Conservation (phyloP, 2,329 filamentous ascomycete genomes). For the Sporothrix mexicana region DNA sequence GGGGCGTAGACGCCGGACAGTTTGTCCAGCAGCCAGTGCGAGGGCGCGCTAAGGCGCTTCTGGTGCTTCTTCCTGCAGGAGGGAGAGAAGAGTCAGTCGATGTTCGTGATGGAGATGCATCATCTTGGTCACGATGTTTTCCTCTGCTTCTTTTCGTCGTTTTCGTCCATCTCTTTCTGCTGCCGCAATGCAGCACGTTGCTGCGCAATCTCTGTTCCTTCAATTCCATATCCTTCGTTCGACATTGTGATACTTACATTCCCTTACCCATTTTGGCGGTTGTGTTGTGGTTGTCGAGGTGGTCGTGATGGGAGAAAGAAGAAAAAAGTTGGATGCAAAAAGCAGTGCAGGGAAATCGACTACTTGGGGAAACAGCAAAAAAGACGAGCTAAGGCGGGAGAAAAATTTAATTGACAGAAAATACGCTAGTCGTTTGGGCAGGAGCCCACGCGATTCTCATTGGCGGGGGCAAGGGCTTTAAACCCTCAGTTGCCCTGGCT, state of each 20-base stretch:
- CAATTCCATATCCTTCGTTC: neutral
- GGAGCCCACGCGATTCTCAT: neutral
- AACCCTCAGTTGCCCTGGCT: constrained; percentile 23
- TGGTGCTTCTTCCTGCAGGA: constrained; percentile 90
- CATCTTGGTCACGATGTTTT: no score
- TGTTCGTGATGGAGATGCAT: neutral
- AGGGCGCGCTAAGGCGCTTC: constrained; percentile 98
- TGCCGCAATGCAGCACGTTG: neutral
- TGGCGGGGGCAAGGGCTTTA: constrained; percentile 30
- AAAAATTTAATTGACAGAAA: constrained; percentile 28
- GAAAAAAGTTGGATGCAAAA: constrained; percentile 30
- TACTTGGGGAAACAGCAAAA: constrained; percentile 21
- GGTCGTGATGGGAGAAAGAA: constrained; percentile 42
- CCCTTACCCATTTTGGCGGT: constrained; percentile 55
- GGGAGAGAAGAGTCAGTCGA: constrained; percentile 35
- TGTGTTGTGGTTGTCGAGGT: constrained; percentile 45
- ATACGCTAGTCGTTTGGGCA: neutral
- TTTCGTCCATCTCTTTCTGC: neutral
- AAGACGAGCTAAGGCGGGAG: neutral
- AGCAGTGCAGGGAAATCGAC: constrained; percentile 7
- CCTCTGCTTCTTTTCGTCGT: neutral
- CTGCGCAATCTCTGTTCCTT: neutral
- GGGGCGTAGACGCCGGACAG: constrained; percentile 88
- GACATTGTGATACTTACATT: constrained; percentile 55
- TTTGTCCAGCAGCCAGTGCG: constrained; percentile 99